These are phyloP conservation scores for Drosera spatulata DNA, from an alignment of 179 eudicot genomes.

Conservation along the genomic window DNA sequence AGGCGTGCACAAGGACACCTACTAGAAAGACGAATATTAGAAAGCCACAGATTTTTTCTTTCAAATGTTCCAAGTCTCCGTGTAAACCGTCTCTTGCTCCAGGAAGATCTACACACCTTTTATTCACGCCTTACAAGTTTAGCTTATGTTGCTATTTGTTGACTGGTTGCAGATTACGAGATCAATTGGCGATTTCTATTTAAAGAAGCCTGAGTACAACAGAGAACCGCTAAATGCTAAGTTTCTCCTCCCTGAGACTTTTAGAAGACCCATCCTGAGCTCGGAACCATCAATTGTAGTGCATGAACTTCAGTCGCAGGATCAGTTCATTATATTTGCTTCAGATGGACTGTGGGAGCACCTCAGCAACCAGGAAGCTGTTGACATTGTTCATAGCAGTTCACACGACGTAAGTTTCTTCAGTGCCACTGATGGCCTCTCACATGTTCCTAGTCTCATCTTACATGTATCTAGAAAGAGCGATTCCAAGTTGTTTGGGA, in stretches of 20 bases:
- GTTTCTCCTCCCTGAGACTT: conserved; percentile 14
- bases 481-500: no score
- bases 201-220: conserved; percentile 14
- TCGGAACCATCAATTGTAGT: conserved; percentile 10
- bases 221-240: conserved; percentile 11
- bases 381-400: conserved; percentile 11
- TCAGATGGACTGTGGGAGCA: conserved; percentile 19
- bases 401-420: conserved; percentile 6
- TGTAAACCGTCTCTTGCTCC: no score
- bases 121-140: no score
- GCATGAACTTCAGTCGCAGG: conserved; percentile 9
- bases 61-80: no score
- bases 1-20: no score
- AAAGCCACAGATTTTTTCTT: no score
- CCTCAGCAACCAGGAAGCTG: conserved; percentile 13
- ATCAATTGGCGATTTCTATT: conserved; percentile 14
- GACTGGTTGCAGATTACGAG: conserved; percentile 12
- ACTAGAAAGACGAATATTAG: no score
- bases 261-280: conserved; percentile 12
- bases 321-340: conserved; percentile 15
- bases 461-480: no score
- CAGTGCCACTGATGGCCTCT: not conserved
- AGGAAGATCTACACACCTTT: no score
- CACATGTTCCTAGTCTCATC: no score
- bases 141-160: not conserved